These are phyloP conservation scores for Aspergillus wentii DNA, from an alignment of 495 filamentous ascomycete species.

Conservation along the genomic window DNA sequence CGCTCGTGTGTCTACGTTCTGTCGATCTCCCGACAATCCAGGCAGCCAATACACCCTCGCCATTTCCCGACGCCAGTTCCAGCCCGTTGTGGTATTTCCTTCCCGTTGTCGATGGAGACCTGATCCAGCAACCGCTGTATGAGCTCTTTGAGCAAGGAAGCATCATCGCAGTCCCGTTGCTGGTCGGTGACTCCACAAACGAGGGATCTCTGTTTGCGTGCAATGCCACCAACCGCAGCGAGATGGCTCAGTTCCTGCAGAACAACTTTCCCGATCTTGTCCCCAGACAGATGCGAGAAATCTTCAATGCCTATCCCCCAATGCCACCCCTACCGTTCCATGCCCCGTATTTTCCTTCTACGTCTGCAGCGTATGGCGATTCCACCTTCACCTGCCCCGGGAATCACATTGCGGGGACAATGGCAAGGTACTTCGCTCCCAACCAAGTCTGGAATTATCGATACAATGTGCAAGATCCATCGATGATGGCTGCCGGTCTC, in stretches of 20 bases:
- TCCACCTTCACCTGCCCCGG: conserved; percentile 63
- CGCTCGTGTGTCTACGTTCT: conserved; percentile 52
- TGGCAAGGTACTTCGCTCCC: conserved; percentile 32
- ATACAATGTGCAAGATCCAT: conserved; percentile 55
- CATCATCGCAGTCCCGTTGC: conserved; percentile 57
- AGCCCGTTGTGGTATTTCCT: conserved; percentile 39
- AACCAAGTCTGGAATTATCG: conserved; percentile 51
- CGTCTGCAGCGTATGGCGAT: conserved; percentile 59
- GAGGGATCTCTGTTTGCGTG: conserved; percentile 61
- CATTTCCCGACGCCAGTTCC: conserved; percentile 43
- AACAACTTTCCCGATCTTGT: conserved; percentile 57
- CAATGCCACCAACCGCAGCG: conserved; percentile 29
- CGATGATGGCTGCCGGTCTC: conserved; percentile 40
- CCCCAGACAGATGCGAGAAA: conserved; percentile 39
- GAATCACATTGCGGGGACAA: conserved; percentile 29
- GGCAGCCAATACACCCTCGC: conserved; percentile 37
- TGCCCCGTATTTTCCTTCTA: conserved; percentile 51
- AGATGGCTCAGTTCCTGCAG: conserved; percentile 50
- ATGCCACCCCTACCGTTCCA: conserved; percentile 29
- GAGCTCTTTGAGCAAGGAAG: conserved; percentile 43
- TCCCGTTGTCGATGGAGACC: conserved; percentile 51
- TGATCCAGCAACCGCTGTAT: conserved; percentile 53
- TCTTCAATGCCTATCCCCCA: conserved; percentile 53
- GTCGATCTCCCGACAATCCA: conserved; percentile 46
- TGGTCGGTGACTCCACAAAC: conserved; percentile 63